Base-by-base conservation (phyloP, 2,329 filamentous ascomycete genomes). In the Trichoderma cornu-damae region DNA sequence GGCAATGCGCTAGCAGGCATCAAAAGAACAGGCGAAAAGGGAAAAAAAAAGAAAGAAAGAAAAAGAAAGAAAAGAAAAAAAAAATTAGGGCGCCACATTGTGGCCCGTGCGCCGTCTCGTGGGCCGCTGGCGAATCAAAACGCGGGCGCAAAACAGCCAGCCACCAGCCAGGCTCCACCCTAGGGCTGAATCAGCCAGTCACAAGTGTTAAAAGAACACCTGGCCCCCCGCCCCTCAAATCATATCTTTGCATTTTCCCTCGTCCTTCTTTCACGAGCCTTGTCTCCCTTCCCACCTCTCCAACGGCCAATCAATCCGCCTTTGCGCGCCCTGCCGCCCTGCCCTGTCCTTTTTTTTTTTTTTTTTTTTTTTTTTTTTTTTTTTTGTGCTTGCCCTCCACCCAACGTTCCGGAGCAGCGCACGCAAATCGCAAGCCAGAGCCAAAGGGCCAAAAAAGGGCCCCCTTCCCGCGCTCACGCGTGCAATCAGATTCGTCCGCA, bases 131-230 rank as follows among this genome's bases (percentile, higher is more conserved):
- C 70, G 66, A 72, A 72, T 72, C 63, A 70, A 55, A 61, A 60
- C 48, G 55, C 61, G 58, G 60, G 53, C 57, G 55, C 51, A 47
- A 44, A n/a, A 20, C n/a, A 57, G 59, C 68, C 66, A 68, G 64
- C 62, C 65, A 64, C 62, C 59, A 6, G 24, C 5, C 3, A 3
- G 4, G 69, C 57, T 70, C 75, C 74, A 75, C 72, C 59, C n/a
- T 32, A 38, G 65, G 63, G 73, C 72, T 76, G 71, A 77, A 68
- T 76, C 74, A 77, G 76, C 77, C 77, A 79, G 73, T 79, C 72
- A 79, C 67, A 76, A 67, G 67, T 67, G 69, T 71, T 72, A 70
- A 73, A 75, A 72, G 70, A n/a, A 71, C 66, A 68, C 68, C 69
- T 38, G 68, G 70, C 71, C 70, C 71, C 68, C 66, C 69, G 69